Evolutionary conservation across 2,329 filamentous ascomycete species (phyloP).

Genomic region (Mycosphaerella sp.): DNA sequence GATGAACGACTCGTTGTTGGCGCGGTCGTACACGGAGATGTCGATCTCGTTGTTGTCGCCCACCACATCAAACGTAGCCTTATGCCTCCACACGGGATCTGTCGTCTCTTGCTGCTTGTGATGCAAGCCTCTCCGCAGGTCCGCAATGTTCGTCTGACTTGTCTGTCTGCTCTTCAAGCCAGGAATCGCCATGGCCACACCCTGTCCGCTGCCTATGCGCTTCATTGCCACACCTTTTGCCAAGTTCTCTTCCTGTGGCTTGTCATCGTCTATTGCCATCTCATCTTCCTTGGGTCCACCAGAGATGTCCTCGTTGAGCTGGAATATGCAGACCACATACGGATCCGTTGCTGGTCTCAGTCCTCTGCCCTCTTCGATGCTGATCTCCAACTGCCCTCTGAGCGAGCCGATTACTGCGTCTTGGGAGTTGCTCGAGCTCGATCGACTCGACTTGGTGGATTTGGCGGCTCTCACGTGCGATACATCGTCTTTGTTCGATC

Average conservation of each 20-base stretch:
- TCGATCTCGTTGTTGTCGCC: conserved; percentile 85
- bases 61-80: conserved; percentile 91
- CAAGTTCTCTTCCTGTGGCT: conserved; percentile 50
- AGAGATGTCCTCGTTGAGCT: conserved; percentile 93
- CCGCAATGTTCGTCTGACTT: conserved; percentile 80
- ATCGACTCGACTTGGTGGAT: conserved; percentile 31
- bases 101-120: conserved; percentile 63
- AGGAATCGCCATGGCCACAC: conserved; percentile 85
- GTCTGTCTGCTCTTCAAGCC: conserved; percentile 89
- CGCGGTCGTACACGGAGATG: conserved; percentile 86
- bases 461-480: conserved; percentile 29
- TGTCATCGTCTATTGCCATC: conserved; percentile 35
- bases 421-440: conserved; percentile 30
- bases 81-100: conserved; percentile 90
- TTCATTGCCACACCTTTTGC: conserved; percentile 47
- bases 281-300: conserved; percentile 65
- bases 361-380: conserved; percentile 78
- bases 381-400: conserved; percentile 84
- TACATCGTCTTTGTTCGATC: conserved; percentile 28
- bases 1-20: conserved; percentile 80
- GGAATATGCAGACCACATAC: conserved; percentile 94
- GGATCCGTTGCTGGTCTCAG: conserved; percentile 78
- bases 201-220: conserved; percentile 67
- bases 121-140: conserved; percentile 44
- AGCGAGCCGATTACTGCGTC: conserved; percentile 60